These are phyloP conservation scores for Euphorbia corollata DNA, from an alignment of 441 rosid genomes.

Conservation along the genomic window DNA sequence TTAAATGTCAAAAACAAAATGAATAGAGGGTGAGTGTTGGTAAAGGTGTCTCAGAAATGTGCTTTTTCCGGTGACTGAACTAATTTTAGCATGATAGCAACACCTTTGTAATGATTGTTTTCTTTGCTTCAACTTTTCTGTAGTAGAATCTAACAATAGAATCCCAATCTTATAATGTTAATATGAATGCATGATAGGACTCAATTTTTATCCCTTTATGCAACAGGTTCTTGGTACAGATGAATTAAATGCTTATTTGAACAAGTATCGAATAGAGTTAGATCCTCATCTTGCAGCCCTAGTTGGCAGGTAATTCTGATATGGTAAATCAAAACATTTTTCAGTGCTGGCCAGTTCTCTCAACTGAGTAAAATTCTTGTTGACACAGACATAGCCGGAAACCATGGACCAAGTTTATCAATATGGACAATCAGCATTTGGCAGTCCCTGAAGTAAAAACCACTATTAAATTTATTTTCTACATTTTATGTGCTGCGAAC, in stretches of 20 bases:
- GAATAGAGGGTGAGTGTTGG: background rate
- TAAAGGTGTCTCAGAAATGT: background rate
- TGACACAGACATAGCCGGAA: slow-evolving; percentile 71
- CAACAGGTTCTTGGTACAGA: slow-evolving; percentile 86
- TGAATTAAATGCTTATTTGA: slow-evolving; percentile 71
- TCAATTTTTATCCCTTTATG: slow-evolving; percentile 11
- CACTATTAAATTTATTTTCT: background rate
- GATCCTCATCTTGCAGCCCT: slow-evolving; percentile 85
- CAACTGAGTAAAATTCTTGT: slow-evolving; percentile 12
- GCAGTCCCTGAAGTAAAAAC: slow-evolving; percentile 74
- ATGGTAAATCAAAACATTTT: background rate
- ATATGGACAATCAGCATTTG: slow-evolving; percentile 76
- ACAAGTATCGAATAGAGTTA: slow-evolving; percentile 73
- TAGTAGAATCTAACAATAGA: background rate
- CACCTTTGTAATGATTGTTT: background rate
- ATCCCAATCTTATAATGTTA: slow-evolving; percentile 6
- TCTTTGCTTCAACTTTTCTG: background rate
- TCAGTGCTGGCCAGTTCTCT: slow-evolving; percentile 1
- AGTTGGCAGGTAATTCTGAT: slow-evolving; percentile 66
- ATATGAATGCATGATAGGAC: background rate
- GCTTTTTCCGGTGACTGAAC: background rate
- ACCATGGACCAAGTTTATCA: slow-evolving; percentile 87
- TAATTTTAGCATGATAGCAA: background rate
- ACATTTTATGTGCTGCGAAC: background rate
- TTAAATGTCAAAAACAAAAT: background rate